Conservation (phyloP, 139 green algal species). For the Asterochloris erici region DNA sequence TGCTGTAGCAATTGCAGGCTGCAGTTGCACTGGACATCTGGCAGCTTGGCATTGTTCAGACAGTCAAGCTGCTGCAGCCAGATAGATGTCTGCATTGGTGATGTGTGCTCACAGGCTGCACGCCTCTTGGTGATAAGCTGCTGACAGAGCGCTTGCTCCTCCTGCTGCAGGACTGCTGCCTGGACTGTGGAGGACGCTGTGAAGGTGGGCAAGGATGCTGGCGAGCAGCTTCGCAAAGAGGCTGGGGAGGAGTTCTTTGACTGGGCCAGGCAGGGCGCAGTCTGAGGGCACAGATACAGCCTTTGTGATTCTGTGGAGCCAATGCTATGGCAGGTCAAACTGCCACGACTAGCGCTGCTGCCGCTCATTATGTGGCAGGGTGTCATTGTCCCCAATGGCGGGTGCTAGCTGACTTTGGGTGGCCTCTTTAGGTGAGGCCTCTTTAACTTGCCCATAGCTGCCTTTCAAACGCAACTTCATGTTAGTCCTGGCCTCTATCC, state of each 20-base stretch:
- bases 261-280: conserved; percentile 40
- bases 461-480: background rate
- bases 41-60: background rate
- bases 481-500: background rate
- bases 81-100: background rate
- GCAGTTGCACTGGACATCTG: background rate
- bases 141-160: background rate
- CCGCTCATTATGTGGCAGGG: background rate
- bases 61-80: background rate
- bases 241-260: conserved; percentile 76
- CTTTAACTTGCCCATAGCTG: background rate
- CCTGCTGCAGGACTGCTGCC: conserved; percentile 21
- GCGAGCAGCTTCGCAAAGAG: conserved; percentile 78
- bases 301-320: background rate
- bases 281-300: background rate
- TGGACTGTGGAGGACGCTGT: conserved; percentile 61
- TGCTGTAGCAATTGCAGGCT: background rate
- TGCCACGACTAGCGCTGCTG: background rate
- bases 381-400: too few species aligned
- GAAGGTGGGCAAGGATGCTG: conserved; percentile 64
- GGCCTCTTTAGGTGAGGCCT: background rate
- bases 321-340: background rate
- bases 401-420: too few species aligned
- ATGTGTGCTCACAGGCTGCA: background rate
- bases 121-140: background rate